Base-by-base conservation (phyloP, 2,329 filamentous ascomycete species). In the Pseudogymnoascus sp. region DNA sequence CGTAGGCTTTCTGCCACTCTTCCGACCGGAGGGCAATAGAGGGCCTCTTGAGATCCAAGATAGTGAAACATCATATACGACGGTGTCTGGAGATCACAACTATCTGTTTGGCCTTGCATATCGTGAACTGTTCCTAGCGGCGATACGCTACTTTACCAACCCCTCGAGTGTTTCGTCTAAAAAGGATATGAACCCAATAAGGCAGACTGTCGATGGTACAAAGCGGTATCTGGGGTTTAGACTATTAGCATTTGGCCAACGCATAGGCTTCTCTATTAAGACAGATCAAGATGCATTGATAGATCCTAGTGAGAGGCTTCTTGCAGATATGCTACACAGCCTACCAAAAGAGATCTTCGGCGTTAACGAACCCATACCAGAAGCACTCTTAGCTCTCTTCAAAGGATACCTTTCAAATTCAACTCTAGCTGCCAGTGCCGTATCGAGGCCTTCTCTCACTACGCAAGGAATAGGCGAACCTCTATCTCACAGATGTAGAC, bases 371-470 rank as follows among this genome's bases (percentile, higher is more conserved):
- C 40, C 40, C 4, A 43, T 43, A 43, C 40, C 11, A 43, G 18
- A 43, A 43, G 40, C 40, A 43, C 40, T 43, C 40, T 43, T 9
- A 21, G 18, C 40, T 43, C 40, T 23, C 40, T 43, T 43, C 18
- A 43, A 43, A 43, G 40, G 40, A 21, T 43, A 43, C 40, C 40
- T 43, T 43, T 43, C 40, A 43, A 43, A 43, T 43, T 43, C 40
- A 23, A 43, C 40, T 43, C 40, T 43, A 23, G 18, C 40, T 43
- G 4, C 40, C 2, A 43, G 18, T 43, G 40, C 40, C 6, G 18
- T 43, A 43, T 43, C 40, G 40, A 43, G 18, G 40, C 63, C 49
- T 40, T 62, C 49, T 55, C 61, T 65, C 37, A 65, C 62, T 23
- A 37, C 60, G 14, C 49, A 41, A 16, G 11, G 45, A 23, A 35